Evolutionary conservation across 768 basidiomycete species (phyloP).

Genomic region (Pleurotus eryngii): DNA sequence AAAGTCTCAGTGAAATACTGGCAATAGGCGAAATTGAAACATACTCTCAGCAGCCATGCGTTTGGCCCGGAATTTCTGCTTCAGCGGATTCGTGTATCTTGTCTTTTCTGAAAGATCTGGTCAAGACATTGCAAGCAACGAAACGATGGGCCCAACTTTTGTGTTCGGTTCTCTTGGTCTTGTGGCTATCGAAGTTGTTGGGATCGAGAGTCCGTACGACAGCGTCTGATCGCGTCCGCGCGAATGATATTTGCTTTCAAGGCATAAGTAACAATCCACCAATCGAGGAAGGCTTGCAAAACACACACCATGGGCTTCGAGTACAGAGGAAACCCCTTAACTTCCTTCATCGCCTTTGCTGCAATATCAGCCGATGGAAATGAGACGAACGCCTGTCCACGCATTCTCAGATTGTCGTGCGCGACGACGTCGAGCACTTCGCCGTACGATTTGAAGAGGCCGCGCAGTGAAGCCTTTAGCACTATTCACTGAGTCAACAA

Average conservation of each 20-base stretch:
- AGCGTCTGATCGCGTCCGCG: slow-evolving; percentile 83
- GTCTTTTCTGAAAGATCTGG: slow-evolving; percentile 52
- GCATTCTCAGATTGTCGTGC: slow-evolving; percentile 92
- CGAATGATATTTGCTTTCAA: slow-evolving; percentile 90
- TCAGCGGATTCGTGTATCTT: slow-evolving; percentile 86
- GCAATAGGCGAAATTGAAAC: slow-evolving; percentile 16
- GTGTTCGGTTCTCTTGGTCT: slow-evolving; percentile 66
- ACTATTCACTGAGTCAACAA: slow-evolving; percentile 41
- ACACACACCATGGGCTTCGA: slow-evolving; percentile 88
- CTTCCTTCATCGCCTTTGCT: slow-evolving; percentile 86
- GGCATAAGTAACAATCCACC: slow-evolving; percentile 2
- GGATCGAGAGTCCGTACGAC: slow-evolving; percentile 77
- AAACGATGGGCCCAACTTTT: slow-evolving; percentile 62
- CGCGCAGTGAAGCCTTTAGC: slow-evolving; percentile 81
- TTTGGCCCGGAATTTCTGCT: slow-evolving; percentile 81
- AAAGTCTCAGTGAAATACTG: slow-evolving; percentile 10
- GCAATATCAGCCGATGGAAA: slow-evolving; percentile 83
- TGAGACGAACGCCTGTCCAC: slow-evolving; percentile 97
- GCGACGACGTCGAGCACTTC: slow-evolving; percentile 94
- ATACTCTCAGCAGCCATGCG: slow-evolving; percentile 77
- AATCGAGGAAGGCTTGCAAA: not conserved
- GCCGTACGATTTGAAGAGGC: slow-evolving; percentile 91
- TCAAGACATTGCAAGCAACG: slow-evolving; percentile 5
- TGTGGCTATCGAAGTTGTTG: slow-evolving; percentile 70
- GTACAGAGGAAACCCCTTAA: slow-evolving; percentile 90